Evolutionary conservation across 768 basidiomycete genomes (phyloP).

Genomic region (Hygrophoropsis aurantiaca): DNA sequence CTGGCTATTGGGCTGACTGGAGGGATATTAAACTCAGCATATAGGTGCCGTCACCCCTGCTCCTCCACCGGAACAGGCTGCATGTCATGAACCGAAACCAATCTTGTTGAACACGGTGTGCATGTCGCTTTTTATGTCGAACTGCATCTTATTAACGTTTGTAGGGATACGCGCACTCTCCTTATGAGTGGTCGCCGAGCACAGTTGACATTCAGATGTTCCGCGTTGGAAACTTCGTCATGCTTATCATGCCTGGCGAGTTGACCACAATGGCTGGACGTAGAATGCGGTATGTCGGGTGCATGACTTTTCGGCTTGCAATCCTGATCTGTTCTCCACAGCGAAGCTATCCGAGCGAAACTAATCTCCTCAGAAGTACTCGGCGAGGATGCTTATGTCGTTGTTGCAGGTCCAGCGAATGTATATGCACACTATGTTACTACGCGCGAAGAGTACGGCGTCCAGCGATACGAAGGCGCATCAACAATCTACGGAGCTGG

Average conservation of each 20-base stretch:
- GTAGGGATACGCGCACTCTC: constrained; percentile 64
- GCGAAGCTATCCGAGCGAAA: constrained; percentile 64
- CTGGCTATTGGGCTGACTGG: constrained; percentile 23
- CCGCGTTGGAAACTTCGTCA: constrained; percentile 73
- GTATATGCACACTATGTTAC: constrained; percentile 76
- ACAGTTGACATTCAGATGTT: constrained; percentile 78
- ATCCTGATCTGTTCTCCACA: constrained; percentile 22
- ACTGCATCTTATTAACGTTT: too few species aligned
- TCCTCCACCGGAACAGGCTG: constrained; percentile 59
- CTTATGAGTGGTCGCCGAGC: constrained; percentile 74
- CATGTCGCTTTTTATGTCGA: constrained; percentile 28
- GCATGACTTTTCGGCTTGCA: not conserved
- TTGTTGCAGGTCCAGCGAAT: constrained; percentile 80
- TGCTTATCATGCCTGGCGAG: constrained; percentile 76
- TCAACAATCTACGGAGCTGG: constrained; percentile 77
- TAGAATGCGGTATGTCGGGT: constrained; percentile 67
- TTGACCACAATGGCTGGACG: constrained; percentile 82
- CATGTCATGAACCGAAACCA: constrained; percentile 77
- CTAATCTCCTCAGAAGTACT: constrained; percentile 65
- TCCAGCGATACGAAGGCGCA: constrained; percentile 81
- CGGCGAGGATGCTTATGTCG: constrained; percentile 69
- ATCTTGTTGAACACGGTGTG: constrained; percentile 75
- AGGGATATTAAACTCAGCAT: constrained; percentile 33
- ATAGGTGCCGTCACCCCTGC: constrained; percentile 65
- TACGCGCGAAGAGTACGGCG: constrained; percentile 68